A percentile compares a stretch with the other conserved stretches of the same genome.
Conservation (phyloP, 768 basidiomycete genomes). For the Termitomyces eurrhizus region DNA sequence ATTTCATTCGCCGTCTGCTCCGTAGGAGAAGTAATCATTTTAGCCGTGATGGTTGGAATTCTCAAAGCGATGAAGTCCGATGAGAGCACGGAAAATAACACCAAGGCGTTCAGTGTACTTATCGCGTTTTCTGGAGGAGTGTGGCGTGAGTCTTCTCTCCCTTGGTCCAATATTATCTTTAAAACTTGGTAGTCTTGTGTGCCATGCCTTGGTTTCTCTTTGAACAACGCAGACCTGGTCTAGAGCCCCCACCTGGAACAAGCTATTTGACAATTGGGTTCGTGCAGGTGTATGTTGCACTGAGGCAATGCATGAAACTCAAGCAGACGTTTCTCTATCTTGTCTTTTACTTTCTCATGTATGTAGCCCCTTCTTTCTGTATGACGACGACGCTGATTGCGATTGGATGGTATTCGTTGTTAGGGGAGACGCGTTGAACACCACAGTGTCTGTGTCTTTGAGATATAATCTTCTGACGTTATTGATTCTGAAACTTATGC, state of each 20-base stretch:
- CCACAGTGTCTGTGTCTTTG: conserved; percentile 56
- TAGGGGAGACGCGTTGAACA: conserved; percentile 75
- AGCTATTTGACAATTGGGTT: conserved; percentile 62
- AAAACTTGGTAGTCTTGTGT: conserved; percentile 43
- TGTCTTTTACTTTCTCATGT: conserved; percentile 76
- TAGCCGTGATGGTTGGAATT: conserved; percentile 74
- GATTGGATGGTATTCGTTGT: background rate
- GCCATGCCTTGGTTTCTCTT: conserved; percentile 72
- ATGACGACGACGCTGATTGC: background rate
- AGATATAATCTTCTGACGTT: too few species aligned
- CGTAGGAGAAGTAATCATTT: conserved; percentile 63
- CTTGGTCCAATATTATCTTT: background rate
- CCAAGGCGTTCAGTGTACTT: conserved; percentile 69
- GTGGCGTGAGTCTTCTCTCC: conserved; percentile 48
- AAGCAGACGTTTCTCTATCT: conserved; percentile 76
- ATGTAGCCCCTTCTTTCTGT: conserved; percentile 19
- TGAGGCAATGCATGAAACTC: conserved; percentile 59
- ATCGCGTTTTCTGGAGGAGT: conserved; percentile 78
- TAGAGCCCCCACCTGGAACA: conserved; percentile 52
- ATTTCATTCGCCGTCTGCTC: conserved; percentile 70
- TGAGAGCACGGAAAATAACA: conserved; percentile 66
- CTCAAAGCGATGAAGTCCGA: conserved; percentile 60
- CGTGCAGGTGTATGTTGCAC: conserved; percentile 59
- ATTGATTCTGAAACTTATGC: background rate
- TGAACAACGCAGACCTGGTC: conserved; percentile 64